Evolutionary conservation across 2,329 filamentous ascomycete species (phyloP).

Genomic region (Trichoderma oligosporum): DNA sequence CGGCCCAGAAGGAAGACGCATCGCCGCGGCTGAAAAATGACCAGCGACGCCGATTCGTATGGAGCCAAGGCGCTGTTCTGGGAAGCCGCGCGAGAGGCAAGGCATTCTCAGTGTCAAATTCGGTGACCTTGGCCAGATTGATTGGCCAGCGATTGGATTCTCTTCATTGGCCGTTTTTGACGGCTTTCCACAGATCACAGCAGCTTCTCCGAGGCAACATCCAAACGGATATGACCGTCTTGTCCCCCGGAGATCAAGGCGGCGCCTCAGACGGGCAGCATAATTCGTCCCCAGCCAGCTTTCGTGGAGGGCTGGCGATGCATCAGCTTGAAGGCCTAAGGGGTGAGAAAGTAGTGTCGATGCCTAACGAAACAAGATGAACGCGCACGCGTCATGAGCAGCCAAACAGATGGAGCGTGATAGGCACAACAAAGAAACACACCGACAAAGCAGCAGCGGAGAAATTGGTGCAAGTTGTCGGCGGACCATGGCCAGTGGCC

Average conservation of each 20-base stretch:
- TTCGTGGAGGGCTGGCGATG: constrained; percentile 15
- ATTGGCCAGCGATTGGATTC: constrained; percentile 5
- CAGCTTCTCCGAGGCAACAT: constrained; percentile 5
- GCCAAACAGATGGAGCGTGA: constrained; percentile 29
- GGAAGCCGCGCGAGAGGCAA: constrained; percentile 2
- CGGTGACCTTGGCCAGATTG: not conserved
- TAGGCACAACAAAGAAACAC: constrained; percentile 30
- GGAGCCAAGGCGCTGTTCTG: constrained; percentile 1
- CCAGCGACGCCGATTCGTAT: not conserved
- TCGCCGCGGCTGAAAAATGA: constrained; percentile 8
- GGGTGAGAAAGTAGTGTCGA: constrained; percentile 20
- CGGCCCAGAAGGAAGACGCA: constrained; percentile 2
- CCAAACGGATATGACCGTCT: constrained; percentile 12
- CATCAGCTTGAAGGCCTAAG: constrained; percentile 3
- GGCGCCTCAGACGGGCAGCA: not conserved
- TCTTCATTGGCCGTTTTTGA: constrained; percentile 15
- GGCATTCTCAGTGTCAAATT: constrained; percentile 11
- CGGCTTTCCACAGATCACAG: constrained; percentile 5
- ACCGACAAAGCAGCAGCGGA: constrained; percentile 34
- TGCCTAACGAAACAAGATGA: constrained; percentile 19
- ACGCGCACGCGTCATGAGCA: constrained; percentile 19
- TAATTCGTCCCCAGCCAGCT: not conserved
- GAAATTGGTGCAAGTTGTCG: constrained; percentile 18
- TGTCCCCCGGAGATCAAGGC: constrained; percentile 8
- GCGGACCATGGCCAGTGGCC: constrained; percentile 27